Evolutionary conservation across 768 basidiomycete genomes (phyloP).

Genomic region (Termitomyces sp.): DNA sequence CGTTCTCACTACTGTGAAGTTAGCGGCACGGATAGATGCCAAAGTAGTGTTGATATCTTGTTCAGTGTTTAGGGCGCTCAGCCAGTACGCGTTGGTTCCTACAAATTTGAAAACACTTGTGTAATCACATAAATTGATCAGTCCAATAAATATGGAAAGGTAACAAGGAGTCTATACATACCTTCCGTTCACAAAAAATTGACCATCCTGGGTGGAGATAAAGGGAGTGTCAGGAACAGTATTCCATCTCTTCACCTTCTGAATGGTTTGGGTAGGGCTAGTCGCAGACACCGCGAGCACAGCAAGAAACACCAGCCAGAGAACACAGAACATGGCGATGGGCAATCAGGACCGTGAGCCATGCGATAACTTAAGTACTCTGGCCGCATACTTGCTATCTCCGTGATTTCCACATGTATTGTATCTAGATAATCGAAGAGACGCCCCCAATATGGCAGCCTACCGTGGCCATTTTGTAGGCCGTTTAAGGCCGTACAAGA

Average conservation of each 20-base stretch:
- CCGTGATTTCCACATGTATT: constrained; percentile 14
- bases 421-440: constrained; percentile 6
- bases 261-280: constrained; percentile 26
- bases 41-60: constrained; percentile 58
- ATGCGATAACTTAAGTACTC: constrained; percentile 6
- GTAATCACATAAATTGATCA: neutral
- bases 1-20: constrained; percentile 56
- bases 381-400: constrained; percentile 5
- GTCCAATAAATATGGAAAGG: neutral
- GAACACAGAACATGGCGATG: constrained; percentile 29
- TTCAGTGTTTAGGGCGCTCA: constrained; percentile 48
- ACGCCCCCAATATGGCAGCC: neutral
- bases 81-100: constrained; percentile 68
- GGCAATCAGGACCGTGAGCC: constrained; percentile 13
- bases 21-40: constrained; percentile 50
- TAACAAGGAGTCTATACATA: constrained; percentile 9
- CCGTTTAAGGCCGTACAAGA: neutral
- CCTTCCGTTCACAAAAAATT: constrained; percentile 57
- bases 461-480: neutral
- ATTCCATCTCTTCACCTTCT: constrained; percentile 20
- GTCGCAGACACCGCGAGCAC: constrained; percentile 31
- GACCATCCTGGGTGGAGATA: constrained; percentile 37
- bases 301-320: constrained; percentile 26
- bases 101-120: constrained; percentile 26
- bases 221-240: constrained; percentile 31